phyloP scores from a whole-genome alignment of 116 monocot genomes.

The Papilionanthe hybrid region DNA sequence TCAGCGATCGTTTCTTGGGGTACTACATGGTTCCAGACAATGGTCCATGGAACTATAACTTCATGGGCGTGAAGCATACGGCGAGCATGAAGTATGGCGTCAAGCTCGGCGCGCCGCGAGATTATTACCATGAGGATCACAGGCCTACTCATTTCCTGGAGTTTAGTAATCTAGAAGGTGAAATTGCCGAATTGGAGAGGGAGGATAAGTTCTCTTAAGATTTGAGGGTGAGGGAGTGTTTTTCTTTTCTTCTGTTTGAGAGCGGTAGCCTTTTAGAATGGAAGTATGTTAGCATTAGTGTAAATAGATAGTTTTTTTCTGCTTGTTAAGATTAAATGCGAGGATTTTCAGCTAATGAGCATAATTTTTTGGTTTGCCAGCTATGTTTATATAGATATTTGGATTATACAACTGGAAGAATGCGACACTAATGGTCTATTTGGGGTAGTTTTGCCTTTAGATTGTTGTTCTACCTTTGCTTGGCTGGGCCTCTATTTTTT shows the following conservation, averaged over 20 bases:
- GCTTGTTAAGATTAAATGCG: too few species aligned
- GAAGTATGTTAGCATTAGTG: too few species aligned
- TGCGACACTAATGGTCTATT: too few species aligned
- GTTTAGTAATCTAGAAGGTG: conserved; percentile 89
- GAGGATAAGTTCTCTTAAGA: conserved; percentile 44
- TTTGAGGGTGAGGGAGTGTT: neutral
- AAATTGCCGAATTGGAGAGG: conserved; percentile 66
- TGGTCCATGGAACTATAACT: conserved; percentile 98
- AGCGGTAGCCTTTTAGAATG: too few species aligned
- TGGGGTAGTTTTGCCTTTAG: too few species aligned
- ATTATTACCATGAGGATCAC: conserved; percentile 95
- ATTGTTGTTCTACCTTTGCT: too few species aligned
- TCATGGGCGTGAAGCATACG: conserved; percentile 98
- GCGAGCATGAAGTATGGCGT: conserved; percentile 77
- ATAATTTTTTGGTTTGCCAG: too few species aligned
- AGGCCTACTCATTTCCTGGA: conserved; percentile 93
- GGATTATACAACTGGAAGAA: too few species aligned
- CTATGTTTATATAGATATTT: too few species aligned
- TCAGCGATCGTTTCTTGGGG: conserved; percentile 57
- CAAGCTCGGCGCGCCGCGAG: conserved; percentile 77
- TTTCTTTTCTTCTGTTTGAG: neutral
- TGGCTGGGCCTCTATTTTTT: too few species aligned
- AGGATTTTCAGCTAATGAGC: too few species aligned
- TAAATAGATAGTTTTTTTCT: too few species aligned
- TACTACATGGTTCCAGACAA: conserved; percentile 85